These are phyloP conservation scores for Suillus sp. DNA, from an alignment of 768 basidiomycete species.

Conservation along the genomic window DNA sequence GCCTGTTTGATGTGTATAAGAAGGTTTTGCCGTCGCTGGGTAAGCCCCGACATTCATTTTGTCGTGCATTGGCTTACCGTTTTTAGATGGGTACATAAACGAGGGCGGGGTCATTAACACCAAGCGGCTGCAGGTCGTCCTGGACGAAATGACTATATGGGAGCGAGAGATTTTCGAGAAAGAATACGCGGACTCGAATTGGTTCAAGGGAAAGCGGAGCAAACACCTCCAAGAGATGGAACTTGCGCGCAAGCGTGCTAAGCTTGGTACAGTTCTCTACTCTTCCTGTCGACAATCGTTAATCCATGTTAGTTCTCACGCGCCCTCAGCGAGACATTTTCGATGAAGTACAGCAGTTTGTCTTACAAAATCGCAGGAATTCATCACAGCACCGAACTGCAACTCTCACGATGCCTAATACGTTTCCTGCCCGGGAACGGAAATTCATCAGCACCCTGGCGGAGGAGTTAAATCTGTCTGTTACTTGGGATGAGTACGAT, in stretches of 20 bases:
- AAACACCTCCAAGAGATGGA: constrained; percentile 73
- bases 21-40: constrained; percentile 78
- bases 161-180: constrained; percentile 91
- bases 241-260: constrained; percentile 54
- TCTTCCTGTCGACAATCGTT: not conserved
- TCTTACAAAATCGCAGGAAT: constrained; percentile 47
- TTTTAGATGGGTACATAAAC: constrained; percentile 87
- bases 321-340: constrained; percentile 75
- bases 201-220: constrained; percentile 92
- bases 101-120: constrained; percentile 84
- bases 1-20: constrained; percentile 95
- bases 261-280: constrained; percentile 55
- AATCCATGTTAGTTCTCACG: constrained; percentile 55
- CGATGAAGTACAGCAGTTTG: constrained; percentile 75
- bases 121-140: constrained; percentile 77
- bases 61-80: constrained; percentile 11
- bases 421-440: constrained; percentile 78
- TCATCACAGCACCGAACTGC: constrained; percentile 36
- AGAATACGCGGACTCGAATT: constrained; percentile 86
- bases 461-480: constrained; percentile 70
- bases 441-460: constrained; percentile 78
- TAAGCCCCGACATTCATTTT: constrained; percentile 30
- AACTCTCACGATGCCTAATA: constrained; percentile 70
- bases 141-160: constrained; percentile 87
- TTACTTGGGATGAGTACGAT: constrained; percentile 95